Evolutionary conservation across 1,284 basidiomycete genomes (phyloP), one percentile per base, ranked within the genome.

Genomic region (Apiotrichum siamense): DNA sequence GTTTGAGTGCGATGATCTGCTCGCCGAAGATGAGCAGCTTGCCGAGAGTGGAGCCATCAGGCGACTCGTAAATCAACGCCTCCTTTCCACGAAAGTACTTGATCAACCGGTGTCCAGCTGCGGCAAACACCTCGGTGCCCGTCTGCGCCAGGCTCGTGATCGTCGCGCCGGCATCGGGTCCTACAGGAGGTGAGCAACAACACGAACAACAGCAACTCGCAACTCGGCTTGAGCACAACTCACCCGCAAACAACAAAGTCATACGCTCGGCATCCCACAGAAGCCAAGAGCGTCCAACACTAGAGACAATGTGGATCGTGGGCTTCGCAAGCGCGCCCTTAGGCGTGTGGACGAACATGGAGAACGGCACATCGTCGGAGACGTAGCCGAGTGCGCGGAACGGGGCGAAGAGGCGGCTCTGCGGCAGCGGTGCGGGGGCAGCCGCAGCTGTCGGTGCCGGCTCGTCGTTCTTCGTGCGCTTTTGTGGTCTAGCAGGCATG

Each of bases 191-290:
- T 25, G 9, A 23, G 53, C 24, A 55, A 50, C 47, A n/a, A 11
- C 13, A 11, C 3, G 2, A 12, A 7, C 6, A 10, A 21, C 13
- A 4, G 2, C 9, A 10, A 20, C 39, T 4, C 31, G 7, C 31
- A 11, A n/a, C n/a, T n/a, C n/a, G n/a, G n/a, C n/a, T n/a, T n/a
- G n/a, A n/a, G n/a, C 7, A n/a, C 5, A 3, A 70, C 88, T 76
- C 70, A 86, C 93, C 91, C 54, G 96, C 90, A 69, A 98, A 97
- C 41, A 97, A 78, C 42, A 98, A 76, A 17, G 81, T 82, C 87
- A 98, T 92, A 74, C 86, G 88, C 29, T 84, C 87, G 13, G 90
- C 91, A 66, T 97, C 91, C 94, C 94, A 98, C 73, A 97, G 79
- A 20, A 90, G 87, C 94, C 94, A 98, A 61, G 87, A 84, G 57